Conservation (phyloP, 495 filamentous ascomycete species). For the Talaromyces thailandensis region DNA sequence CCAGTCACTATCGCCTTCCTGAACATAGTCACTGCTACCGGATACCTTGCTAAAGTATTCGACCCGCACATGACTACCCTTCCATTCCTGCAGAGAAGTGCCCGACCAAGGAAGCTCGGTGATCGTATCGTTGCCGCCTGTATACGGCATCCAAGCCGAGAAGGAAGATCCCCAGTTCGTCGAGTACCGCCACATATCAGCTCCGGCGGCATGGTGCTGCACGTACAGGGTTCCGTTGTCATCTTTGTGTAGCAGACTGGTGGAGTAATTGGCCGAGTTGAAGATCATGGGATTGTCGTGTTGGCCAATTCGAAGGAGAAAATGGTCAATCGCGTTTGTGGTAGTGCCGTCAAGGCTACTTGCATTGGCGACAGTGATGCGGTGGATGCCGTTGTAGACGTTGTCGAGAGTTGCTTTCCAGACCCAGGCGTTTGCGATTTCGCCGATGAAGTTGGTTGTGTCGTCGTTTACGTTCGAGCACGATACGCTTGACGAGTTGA, state of each 20-base stretch:
- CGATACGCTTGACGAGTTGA: constrained; percentile 31
- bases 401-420: constrained; percentile 45
- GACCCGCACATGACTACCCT: constrained; percentile 55
- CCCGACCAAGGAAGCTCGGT: constrained; percentile 47
- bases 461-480: constrained; percentile 28
- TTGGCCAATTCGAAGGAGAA: constrained; percentile 48
- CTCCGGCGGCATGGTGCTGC: constrained; percentile 53
- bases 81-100: constrained; percentile 52
- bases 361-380: constrained; percentile 50
- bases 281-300: constrained; percentile 53
- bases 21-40: constrained; percentile 55
- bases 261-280: constrained; percentile 48
- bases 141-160: constrained; percentile 50
- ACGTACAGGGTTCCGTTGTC: constrained; percentile 37
- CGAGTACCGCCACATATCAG: constrained; percentile 56
- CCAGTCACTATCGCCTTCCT: constrained; percentile 50
- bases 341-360: constrained; percentile 22
- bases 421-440: constrained; percentile 45
- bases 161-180: constrained; percentile 53
- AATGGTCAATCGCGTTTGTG: constrained; percentile 42
- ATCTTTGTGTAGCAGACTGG: constrained; percentile 29
- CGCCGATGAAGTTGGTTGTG: constrained; percentile 28
- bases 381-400: constrained; percentile 58
- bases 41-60: constrained; percentile 60
- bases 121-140: constrained; percentile 37